Base-by-base conservation (phyloP, 2,329 filamentous ascomycete genomes). In the Aspergillus melleus region DNA sequence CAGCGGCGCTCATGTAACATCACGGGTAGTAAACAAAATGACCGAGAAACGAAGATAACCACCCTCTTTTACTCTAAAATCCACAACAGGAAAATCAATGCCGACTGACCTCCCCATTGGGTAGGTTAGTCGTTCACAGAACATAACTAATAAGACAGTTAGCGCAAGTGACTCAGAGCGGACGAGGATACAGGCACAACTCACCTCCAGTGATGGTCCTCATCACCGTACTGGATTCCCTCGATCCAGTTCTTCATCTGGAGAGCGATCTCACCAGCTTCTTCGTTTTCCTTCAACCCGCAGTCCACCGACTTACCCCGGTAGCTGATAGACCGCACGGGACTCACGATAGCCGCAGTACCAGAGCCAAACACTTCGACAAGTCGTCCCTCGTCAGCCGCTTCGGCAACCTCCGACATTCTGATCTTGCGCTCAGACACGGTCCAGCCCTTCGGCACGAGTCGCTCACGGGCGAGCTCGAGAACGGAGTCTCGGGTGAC, bases 241-340 rank as follows among this genome's bases (percentile, higher is more conserved):
- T 96, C 93, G 64, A 99, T 97, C 95, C 95, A 99, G 70, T 89
- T 86, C 86, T 96, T 96, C 89, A 99, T 93, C 77, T 86, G 86
- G 70, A 87, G 80, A 10, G 95, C 90, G 70, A 98, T 83, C 72
- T 93, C 89, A 49, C 95, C 95, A 11, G 92, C 92, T 81, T 99
- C 94, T 77, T 96, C 86, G 52, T 86, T 82, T 67, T 90, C 87
- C 74, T 85, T 86, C 66, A 99, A 80, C 3, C 93, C 94, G 75
- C 95, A 97, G 70, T 91, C 84, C 29, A 99, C 88, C 63, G 90
- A 74, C 70, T 90, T 82, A 55, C 90, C 92, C 77, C 88, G 90
- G 90, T 94, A 99, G 75, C 88, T 89, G 76, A 99, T 97, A 70
- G 86, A 88, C 66, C 95, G 84, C 55, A 99, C 88, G 26, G 95